A percentile compares a stretch with the other conserved stretches of the same genome.
phyloP scores from a whole-genome alignment of 768 basidiomycete species.

The Phylloporus scabripes region DNA sequence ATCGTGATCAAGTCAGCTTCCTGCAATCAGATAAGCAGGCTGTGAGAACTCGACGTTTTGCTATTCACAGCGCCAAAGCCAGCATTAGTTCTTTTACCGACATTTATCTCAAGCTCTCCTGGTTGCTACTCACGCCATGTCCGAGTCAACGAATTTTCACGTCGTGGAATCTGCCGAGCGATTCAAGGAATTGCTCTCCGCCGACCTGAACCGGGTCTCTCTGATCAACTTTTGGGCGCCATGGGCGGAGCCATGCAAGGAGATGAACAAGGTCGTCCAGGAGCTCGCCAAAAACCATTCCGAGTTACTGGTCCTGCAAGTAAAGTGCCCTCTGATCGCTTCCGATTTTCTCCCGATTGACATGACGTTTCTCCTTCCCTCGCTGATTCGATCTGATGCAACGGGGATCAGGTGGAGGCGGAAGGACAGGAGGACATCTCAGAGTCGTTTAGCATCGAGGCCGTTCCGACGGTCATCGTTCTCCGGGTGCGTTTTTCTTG shows the following conservation, averaged over 20 bases:
- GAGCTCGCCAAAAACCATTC: slow-evolving; percentile 73
- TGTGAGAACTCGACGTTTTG: neutral
- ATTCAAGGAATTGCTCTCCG: slow-evolving; percentile 68
- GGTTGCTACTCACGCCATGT: slow-evolving; percentile 11
- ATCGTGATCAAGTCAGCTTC: neutral
- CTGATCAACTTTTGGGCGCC: slow-evolving; percentile 92
- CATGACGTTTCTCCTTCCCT: neutral
- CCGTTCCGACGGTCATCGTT: slow-evolving; percentile 81
- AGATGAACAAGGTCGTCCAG: slow-evolving; percentile 76
- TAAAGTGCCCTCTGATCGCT: slow-evolving; percentile 28
- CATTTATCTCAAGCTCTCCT: neutral
- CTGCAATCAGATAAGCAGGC: neutral
- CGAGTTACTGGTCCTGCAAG: slow-evolving; percentile 67
- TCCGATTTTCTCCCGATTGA: slow-evolving; percentile 1
- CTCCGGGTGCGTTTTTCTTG: slow-evolving; percentile 54
- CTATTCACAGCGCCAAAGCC: neutral
- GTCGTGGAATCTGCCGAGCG: slow-evolving; percentile 57
- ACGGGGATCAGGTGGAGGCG: slow-evolving; percentile 62
- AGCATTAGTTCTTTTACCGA: neutral
- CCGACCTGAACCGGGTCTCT: slow-evolving; percentile 76
- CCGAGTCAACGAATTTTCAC: slow-evolving; percentile 34
- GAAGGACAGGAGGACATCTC: slow-evolving; percentile 77
- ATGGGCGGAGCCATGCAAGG: slow-evolving; percentile 87
- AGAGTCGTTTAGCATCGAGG: slow-evolving; percentile 87
- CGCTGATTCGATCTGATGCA: neutral